These are phyloP conservation scores for Cercophora samala DNA, from an alignment of 495 filamentous ascomycete genomes.

Conservation along the genomic window DNA sequence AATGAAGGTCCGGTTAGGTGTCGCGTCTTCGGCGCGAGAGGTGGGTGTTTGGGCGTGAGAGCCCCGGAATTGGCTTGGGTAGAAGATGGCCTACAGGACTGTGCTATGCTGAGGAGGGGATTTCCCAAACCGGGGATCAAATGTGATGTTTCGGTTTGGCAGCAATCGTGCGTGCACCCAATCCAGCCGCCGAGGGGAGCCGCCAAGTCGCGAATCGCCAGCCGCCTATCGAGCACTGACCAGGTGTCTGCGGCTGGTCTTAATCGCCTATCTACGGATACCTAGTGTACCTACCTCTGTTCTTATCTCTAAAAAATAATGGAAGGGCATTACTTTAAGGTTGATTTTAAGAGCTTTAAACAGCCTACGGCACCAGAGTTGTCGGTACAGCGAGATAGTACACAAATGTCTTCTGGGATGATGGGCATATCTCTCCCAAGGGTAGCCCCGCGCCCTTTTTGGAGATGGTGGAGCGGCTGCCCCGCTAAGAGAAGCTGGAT, in stretches of 20 bases:
- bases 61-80: constrained; percentile 5
- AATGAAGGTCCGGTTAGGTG: background rate
- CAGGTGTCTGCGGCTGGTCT: constrained; percentile 2
- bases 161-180: constrained; percentile 11
- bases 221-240: constrained; percentile 9
- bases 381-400: background rate
- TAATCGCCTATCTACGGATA: too few species aligned
- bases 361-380: too few species aligned
- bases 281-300: too few species aligned
- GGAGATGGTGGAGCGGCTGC: background rate
- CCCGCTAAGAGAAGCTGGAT: background rate
- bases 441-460: background rate
- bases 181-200: constrained; percentile 3
- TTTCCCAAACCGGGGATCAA: background rate
- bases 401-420: background rate
- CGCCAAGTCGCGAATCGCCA: constrained; percentile 4
- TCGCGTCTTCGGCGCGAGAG: background rate
- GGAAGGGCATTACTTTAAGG: too few species aligned
- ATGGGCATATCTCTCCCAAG: background rate
- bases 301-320: background rate
- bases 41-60: constrained; percentile 7
- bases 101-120: constrained; percentile 1
- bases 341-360: too few species aligned
- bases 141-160: constrained; percentile 12
- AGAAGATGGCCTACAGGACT: constrained; percentile 1